Evolutionary conservation across 441 rosid species (phyloP).

Genomic region (Hura crepitans): DNA sequence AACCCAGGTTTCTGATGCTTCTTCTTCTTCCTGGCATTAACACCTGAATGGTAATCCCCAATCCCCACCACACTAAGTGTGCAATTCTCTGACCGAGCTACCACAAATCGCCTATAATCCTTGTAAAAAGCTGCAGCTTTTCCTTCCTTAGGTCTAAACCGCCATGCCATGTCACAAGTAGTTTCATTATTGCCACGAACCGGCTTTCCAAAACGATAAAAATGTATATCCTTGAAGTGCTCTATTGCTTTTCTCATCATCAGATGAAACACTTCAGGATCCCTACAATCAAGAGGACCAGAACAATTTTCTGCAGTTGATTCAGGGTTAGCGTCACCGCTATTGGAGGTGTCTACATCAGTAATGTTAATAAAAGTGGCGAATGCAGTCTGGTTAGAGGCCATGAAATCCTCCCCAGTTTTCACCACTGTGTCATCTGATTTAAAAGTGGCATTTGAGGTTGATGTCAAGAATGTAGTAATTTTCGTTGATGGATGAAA

Average conservation of each 20-base stretch:
- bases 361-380: slow-evolving; percentile 55
- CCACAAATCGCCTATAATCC: slow-evolving; percentile 73
- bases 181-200: slow-evolving; percentile 46
- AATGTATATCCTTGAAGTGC: slow-evolving; percentile 72
- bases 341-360: slow-evolving; percentile 44
- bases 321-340: slow-evolving; percentile 3
- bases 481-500: slow-evolving; percentile 86
- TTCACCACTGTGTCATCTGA: slow-evolving; percentile 62
- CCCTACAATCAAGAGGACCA: slow-evolving; percentile 72
- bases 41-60: slow-evolving; percentile 85
- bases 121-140: slow-evolving; percentile 74
- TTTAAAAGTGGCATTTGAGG: slow-evolving; percentile 69
- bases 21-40: slow-evolving; percentile 82
- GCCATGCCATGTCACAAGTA: slow-evolving; percentile 90
- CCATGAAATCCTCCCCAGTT: slow-evolving; percentile 93
- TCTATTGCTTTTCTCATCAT: slow-evolving; percentile 84
- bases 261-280: slow-evolving; percentile 76
- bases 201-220: slow-evolving; percentile 80
- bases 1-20: slow-evolving; percentile 65
- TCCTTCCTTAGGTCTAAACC: slow-evolving; percentile 86
- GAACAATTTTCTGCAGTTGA: slow-evolving; percentile 32
- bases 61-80: slow-evolving; percentile 47
- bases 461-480: slow-evolving; percentile 70
- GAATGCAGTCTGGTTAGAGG: slow-evolving; percentile 57
- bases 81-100: slow-evolving; percentile 62